Percentiles rank a stretch among this genome's conserved stretches.
These are phyloP conservation scores for Erysiphe neolycopersici DNA, from an alignment of 2,329 filamentous ascomycete species.

Conservation along the genomic window DNA sequence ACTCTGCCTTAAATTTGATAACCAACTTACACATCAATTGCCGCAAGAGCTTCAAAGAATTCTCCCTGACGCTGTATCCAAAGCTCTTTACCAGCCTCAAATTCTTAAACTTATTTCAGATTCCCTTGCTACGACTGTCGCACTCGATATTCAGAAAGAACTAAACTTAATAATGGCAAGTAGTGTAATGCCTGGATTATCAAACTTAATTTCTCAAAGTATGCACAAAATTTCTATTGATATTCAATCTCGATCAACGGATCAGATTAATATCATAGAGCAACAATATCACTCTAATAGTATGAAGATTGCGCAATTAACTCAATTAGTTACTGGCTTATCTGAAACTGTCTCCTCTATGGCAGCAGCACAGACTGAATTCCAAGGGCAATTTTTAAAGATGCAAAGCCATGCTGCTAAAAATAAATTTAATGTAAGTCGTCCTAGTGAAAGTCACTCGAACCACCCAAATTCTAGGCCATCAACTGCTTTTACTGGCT, in stretches of 20 bases:
- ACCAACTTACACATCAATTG: slow-evolving; percentile 7
- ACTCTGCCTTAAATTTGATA: slow-evolving; percentile 33
- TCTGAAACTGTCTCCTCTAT: slow-evolving; percentile 43
- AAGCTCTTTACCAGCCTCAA: slow-evolving; percentile 46
- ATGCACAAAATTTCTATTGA: slow-evolving; percentile 41
- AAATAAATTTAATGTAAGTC: slow-evolving; percentile 13
- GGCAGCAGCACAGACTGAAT: slow-evolving; percentile 38
- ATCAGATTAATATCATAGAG: slow-evolving; percentile 11
- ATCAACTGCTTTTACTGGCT: slow-evolving; percentile 5
- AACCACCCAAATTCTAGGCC: slow-evolving; percentile 4
- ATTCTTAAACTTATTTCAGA: slow-evolving; percentile 48
- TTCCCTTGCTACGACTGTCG: slow-evolving; percentile 38
- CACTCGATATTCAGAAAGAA: slow-evolving; percentile 41
- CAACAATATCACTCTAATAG: slow-evolving; percentile 13
- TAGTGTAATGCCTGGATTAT: slow-evolving; percentile 38
- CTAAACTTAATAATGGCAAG: slow-evolving; percentile 32
- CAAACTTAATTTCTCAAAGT: slow-evolving; percentile 34
- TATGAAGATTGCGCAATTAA: slow-evolving; percentile 47
- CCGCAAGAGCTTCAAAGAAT: slow-evolving; percentile 43
- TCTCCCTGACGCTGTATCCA: slow-evolving; percentile 38
- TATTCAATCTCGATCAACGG: slow-evolving; percentile 29
- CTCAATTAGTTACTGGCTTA: slow-evolving; percentile 36
- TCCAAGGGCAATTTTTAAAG: slow-evolving; percentile 37
- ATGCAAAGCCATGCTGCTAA: slow-evolving; percentile 23
- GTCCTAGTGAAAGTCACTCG: not conserved